phyloP scores from a whole-genome alignment of 1,139 yeast genomes.

The Scheffersomyces segobiensis region DNA sequence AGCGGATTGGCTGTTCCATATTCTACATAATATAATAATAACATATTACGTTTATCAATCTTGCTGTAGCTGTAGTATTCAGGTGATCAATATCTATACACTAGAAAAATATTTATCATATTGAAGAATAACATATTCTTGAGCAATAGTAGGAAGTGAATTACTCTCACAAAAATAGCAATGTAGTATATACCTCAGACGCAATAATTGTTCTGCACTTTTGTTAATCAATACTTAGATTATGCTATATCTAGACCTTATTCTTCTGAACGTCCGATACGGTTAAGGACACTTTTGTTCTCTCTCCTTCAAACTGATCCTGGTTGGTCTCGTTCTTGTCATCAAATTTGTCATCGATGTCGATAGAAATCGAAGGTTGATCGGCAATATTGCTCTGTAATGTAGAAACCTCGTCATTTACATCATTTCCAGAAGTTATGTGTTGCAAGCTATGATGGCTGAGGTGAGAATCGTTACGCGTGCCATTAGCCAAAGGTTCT shows the following conservation, averaged over 20 bases:
- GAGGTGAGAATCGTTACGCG: not conserved
- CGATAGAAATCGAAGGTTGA: not conserved
- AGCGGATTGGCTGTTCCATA: conserved; percentile 6
- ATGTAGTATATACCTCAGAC: not conserved
- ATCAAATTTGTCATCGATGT: not conserved
- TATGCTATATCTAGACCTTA: not conserved
- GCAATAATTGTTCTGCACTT: not conserved
- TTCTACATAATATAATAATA: not conserved
- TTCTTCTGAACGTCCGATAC: not conserved
- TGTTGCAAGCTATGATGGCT: not conserved
- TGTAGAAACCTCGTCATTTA: conserved; percentile 15
- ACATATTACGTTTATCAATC: not conserved
- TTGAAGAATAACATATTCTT: too few relatives aligned
- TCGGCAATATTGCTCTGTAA: conserved; percentile 11
- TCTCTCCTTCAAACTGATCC: not conserved
- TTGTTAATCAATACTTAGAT: not conserved
- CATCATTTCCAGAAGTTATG: conserved; percentile 2
- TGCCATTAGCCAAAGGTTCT: not conserved
- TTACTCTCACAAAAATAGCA: not conserved
- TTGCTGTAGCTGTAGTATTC: not conserved
- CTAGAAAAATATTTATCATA: not conserved
- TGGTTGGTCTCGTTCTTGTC: not conserved
- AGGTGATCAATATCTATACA: not conserved
- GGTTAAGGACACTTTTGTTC: not conserved
- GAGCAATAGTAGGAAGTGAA: too few relatives aligned